phyloP scores from a whole-genome alignment of 2,329 filamentous ascomycete genomes.

The Neonectria sp. region DNA sequence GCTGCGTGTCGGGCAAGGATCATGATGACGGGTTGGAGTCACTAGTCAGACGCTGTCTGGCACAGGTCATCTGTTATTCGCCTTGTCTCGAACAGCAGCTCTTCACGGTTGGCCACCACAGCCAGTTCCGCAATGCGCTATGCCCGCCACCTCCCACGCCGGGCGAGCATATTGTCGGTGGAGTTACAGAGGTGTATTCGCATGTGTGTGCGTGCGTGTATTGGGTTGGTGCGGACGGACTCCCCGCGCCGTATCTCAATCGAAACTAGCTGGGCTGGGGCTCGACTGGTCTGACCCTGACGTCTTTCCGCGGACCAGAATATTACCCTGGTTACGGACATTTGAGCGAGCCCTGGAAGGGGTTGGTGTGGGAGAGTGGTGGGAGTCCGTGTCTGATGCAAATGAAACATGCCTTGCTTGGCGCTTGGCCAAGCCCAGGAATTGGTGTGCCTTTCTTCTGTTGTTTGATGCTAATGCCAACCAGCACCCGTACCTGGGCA shows the following conservation, averaged over 20 bases:
- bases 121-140: slow-evolving; percentile 4
- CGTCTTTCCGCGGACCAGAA: slow-evolving; percentile 10
- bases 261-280: not conserved
- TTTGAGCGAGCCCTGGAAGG: not conserved
- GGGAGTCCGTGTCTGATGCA: slow-evolving; percentile 11
- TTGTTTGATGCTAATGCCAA: not conserved
- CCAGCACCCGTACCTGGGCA: not conserved
- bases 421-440: slow-evolving; percentile 4
- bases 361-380: not conserved
- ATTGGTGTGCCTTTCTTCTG: not conserved
- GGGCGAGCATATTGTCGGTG: slow-evolving; percentile 13
- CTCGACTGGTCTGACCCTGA: slow-evolving; percentile 10
- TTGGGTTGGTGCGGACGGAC: not conserved
- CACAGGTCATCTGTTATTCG: slow-evolving; percentile 2
- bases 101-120: slow-evolving; percentile 19
- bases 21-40: slow-evolving; percentile 22
- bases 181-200: slow-evolving; percentile 20
- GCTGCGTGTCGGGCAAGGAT: slow-evolving; percentile 20
- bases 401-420: slow-evolving; percentile 10
- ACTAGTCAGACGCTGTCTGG: slow-evolving; percentile 22
- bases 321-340: not conserved
- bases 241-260: not conserved
- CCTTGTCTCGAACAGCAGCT: slow-evolving; percentile 3
- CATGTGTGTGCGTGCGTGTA: not conserved
- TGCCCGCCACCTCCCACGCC: slow-evolving; percentile 12